Evolutionary conservation across 306 rosid genomes (phyloP).

Genomic region (Spatholobus suberectus): DNA sequence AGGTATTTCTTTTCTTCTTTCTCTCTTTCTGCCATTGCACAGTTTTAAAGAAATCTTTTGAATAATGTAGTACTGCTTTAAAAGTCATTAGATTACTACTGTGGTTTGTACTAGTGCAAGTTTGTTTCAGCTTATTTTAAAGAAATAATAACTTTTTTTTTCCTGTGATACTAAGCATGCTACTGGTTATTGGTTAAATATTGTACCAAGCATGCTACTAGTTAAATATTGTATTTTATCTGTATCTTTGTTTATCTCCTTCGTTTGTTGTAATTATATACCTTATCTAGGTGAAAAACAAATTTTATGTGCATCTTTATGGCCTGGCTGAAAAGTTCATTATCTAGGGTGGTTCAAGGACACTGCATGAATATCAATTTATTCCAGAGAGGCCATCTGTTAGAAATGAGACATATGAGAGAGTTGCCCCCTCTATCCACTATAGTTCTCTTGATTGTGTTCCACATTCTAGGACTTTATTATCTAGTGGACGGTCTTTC

Average conservation of each 20-base stretch:
- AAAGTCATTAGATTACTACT: neutral
- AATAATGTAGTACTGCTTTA: neutral
- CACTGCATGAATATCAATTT: constrained; percentile 79
- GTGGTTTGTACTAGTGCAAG: neutral
- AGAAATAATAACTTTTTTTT: neutral
- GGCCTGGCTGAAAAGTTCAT: constrained; percentile 25
- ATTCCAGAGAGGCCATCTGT: constrained; percentile 81
- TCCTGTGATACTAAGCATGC: neutral
- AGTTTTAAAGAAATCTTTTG: constrained; percentile 22
- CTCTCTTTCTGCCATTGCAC: neutral
- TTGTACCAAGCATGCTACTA: neutral
- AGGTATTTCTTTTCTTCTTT: constrained; percentile 46
- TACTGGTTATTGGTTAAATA: neutral
- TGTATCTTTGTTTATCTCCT: constrained; percentile 6
- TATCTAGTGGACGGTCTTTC: constrained; percentile 47
- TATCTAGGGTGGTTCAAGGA: constrained; percentile 63
- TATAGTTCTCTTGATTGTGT: constrained; percentile 53
- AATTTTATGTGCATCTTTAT: constrained; percentile 15
- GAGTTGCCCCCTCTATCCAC: constrained; percentile 52
- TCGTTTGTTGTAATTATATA: neutral
- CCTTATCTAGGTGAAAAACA: constrained; percentile 7
- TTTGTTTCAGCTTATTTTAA: neutral
- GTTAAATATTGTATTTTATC: constrained; percentile 2
- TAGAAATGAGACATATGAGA: constrained; percentile 58
- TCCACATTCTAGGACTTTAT: constrained; percentile 50